These are phyloP conservation scores for Pseudonectria buxi DNA, from an alignment of 2,329 filamentous ascomycete species.

Conservation along the genomic window DNA sequence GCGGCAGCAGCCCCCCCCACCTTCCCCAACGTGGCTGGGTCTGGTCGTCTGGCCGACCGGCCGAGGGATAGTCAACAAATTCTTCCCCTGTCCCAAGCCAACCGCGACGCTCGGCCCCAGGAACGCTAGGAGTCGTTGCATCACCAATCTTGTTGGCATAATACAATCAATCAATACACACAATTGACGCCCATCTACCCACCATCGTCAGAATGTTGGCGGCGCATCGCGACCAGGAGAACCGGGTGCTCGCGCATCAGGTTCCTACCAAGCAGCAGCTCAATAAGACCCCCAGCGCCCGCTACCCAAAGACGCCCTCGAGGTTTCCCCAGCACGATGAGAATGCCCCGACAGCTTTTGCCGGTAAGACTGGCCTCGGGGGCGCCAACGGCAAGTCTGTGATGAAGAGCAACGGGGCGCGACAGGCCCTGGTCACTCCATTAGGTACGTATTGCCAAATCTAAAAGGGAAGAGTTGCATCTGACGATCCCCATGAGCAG, in stretches of 20 bases:
- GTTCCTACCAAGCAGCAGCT: constrained; percentile 68
- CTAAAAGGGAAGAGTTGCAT: not conserved
- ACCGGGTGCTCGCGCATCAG: constrained; percentile 70
- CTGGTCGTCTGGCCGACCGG: too few species aligned
- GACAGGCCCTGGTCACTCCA: constrained; percentile 65
- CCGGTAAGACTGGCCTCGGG: constrained; percentile 37
- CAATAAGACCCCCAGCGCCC: constrained; percentile 67
- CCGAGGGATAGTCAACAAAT: too few species aligned
- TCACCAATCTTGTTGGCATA: too few species aligned
- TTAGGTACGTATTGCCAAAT: constrained; percentile 53
- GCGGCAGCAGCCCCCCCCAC: too few species aligned
- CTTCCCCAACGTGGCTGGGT: too few species aligned
- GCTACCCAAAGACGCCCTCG: constrained; percentile 76
- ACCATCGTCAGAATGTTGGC: constrained; percentile 56
- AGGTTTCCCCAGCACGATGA: constrained; percentile 76
- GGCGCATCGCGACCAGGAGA: constrained; percentile 78
- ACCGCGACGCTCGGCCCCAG: too few species aligned
- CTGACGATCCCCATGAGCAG: constrained; percentile 15
- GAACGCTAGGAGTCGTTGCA: too few species aligned
- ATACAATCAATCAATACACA: not conserved
- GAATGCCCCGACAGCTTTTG: constrained; percentile 51
- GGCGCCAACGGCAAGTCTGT: constrained; percentile 41
- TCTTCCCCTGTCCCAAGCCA: too few species aligned
- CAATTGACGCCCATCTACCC: not conserved
- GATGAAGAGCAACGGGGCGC: constrained; percentile 41